These are phyloP conservation scores for Phoma sp. DNA, from an alignment of 2,329 filamentous ascomycete species.

Conservation along the genomic window DNA sequence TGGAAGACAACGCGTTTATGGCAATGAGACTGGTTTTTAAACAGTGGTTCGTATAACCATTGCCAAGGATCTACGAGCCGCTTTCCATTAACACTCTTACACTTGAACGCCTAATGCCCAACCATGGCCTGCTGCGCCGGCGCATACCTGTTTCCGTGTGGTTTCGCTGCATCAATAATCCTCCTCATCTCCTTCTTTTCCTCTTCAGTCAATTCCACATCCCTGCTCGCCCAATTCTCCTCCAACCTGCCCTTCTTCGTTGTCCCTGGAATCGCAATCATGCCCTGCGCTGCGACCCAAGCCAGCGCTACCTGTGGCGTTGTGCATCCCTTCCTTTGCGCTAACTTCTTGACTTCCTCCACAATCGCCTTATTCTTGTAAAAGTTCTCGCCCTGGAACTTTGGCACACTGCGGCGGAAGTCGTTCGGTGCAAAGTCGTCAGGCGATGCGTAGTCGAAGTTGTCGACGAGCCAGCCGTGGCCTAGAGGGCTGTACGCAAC, in stretches of 20 bases:
- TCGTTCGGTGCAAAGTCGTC: constrained; percentile 54
- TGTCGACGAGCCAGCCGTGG: constrained; percentile 35
- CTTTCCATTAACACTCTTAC: not conserved
- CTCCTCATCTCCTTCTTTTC: constrained; percentile 31
- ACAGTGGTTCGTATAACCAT: too few relatives aligned
- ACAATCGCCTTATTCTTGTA: constrained; percentile 42
- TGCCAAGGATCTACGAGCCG: too few relatives aligned
- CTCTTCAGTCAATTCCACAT: constrained; percentile 30
- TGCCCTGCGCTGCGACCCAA: constrained; percentile 44
- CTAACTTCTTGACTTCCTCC: constrained; percentile 34
- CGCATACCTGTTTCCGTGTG: constrained; percentile 46
- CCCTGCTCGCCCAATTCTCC: constrained; percentile 31
- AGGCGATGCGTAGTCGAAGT: constrained; percentile 37
- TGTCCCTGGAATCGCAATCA: constrained; percentile 64
- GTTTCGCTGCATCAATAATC: constrained; percentile 50
- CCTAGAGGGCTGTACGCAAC: constrained; percentile 47
- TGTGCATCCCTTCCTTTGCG: constrained; percentile 59
- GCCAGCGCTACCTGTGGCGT: constrained; percentile 61
- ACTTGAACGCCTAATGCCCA: constrained; percentile 19
- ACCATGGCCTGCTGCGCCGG: constrained; percentile 30
- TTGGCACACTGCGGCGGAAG: constrained; percentile 46
- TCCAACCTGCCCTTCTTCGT: constrained; percentile 28
- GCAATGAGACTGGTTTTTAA: not conserved
- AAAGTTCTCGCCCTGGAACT: constrained; percentile 51
- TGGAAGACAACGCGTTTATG: too few relatives aligned